phyloP scores from a whole-genome alignment of 805 yeast species.

The Saccharomycopsis guyanensis region DNA sequence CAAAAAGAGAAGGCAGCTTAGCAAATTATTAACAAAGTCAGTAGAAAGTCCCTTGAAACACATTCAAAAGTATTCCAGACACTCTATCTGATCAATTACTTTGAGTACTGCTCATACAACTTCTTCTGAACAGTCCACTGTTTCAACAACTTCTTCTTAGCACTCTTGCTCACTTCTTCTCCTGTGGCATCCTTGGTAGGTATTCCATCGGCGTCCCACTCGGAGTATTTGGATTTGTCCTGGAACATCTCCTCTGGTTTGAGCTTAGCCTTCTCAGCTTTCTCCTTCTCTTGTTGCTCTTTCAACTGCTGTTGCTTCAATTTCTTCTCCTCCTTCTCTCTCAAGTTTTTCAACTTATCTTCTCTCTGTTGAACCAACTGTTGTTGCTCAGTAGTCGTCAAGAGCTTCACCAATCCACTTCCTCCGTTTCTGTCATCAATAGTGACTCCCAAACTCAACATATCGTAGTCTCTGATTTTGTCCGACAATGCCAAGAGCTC shows the following conservation, averaged over 20 bases:
- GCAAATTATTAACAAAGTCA: no score
- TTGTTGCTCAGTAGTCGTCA: conserved; percentile 58
- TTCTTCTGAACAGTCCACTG: conserved; percentile 75
- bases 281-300: conserved; percentile 58
- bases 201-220: conserved; percentile 81
- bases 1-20: no score
- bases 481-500: conserved; percentile 68
- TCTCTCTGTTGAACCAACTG: conserved; percentile 45
- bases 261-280: conserved; percentile 56
- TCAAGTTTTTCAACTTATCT: conserved; percentile 43
- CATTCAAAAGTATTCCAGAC: no score
- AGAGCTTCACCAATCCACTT: conserved; percentile 69
- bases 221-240: conserved; percentile 41
- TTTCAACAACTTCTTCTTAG: conserved; percentile 74
- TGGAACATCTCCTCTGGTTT: conserved; percentile 71
- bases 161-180: conserved; percentile 78
- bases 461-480: conserved; percentile 58
- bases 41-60: no score
- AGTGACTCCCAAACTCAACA: conserved; percentile 70
- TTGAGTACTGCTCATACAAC: conserved; percentile 58
- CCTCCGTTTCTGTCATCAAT: conserved; percentile 82
- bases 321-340: conserved; percentile 48
- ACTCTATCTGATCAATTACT: no score
- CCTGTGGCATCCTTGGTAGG: conserved; percentile 76
- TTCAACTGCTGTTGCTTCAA: conserved; percentile 45